Percentiles rank a stretch among this genome's conserved stretches.
Conservation (phyloP, 148 eudicot species). For the Chenopodium formosanum region DNA sequence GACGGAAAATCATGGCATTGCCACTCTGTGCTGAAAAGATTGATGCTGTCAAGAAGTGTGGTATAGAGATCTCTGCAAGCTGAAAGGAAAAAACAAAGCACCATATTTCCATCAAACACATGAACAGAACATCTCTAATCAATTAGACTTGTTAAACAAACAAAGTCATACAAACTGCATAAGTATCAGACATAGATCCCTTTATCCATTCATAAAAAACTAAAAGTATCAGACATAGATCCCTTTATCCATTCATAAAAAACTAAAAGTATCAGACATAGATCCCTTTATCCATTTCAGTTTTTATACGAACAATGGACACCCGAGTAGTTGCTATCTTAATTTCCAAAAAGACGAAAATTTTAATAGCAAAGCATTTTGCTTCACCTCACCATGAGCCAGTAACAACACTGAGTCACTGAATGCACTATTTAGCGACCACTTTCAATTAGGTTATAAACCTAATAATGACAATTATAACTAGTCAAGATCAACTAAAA, state of each 20-base stretch:
- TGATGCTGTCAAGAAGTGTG: slow-evolving; percentile 97
- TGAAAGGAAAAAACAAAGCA: slow-evolving; percentile 36
- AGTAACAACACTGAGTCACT: too few relatives aligned
- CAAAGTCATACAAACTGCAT: neutral
- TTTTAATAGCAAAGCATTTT: neutral
- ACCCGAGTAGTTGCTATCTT: neutral
- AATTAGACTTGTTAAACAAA: neutral
- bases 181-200: neutral
- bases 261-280: neutral
- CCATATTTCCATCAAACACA: slow-evolving; percentile 18
- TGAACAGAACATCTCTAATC: neutral
- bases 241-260: neutral
- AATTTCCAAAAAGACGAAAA: neutral
- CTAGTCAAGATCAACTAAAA: neutral
- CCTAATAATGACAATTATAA: neutral
- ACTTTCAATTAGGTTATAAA: neutral
- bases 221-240: neutral
- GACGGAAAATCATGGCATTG: slow-evolving; percentile 49
- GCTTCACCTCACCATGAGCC: too few relatives aligned
- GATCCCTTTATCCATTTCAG: too few relatives aligned
- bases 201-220: neutral
- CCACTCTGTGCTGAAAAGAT: slow-evolving; percentile 94
- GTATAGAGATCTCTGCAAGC: slow-evolving; percentile 91
- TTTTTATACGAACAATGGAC: neutral
- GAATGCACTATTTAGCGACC: too few relatives aligned